phyloP scores from a whole-genome alignment of 129 eudicot genomes.

The Pulicaria dysenterica region DNA sequence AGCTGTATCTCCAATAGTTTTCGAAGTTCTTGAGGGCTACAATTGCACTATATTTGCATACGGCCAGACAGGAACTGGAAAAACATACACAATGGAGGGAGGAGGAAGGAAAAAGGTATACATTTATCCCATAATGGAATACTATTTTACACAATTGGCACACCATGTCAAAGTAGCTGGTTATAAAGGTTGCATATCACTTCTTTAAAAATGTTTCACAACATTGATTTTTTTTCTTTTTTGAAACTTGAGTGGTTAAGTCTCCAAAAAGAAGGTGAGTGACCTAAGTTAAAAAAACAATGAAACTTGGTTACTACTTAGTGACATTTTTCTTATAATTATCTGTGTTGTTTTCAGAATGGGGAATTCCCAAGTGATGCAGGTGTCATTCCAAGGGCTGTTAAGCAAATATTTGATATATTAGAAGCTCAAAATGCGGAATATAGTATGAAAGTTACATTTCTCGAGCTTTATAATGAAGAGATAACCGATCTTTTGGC shows the following conservation, averaged over 20 bases:
- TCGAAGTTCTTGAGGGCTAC: conserved; percentile 95
- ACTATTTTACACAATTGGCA: not conserved
- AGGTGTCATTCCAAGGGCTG: conserved; percentile 98
- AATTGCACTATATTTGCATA: conserved; percentile 98
- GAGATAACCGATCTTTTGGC: conserved; percentile 96
- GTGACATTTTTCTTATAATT: not conserved
- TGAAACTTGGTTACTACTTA: too few species aligned
- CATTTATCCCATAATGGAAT: conserved; percentile 14
- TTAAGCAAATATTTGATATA: conserved; percentile 75
- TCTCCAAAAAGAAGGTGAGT: too few species aligned
- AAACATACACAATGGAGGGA: conserved; percentile 98
- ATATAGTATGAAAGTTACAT: conserved; percentile 92
- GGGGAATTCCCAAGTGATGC: conserved; percentile 96
- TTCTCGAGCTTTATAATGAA: conserved; percentile 89
- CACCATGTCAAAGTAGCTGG: too few species aligned
- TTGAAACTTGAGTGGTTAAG: too few species aligned
- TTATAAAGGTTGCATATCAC: too few species aligned
- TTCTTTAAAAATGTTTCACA: too few species aligned
- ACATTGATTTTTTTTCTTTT: too few species aligned
- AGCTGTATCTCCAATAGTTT: conserved; percentile 86
- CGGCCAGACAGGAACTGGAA: conserved; percentile 99
- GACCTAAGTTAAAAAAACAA: too few species aligned
- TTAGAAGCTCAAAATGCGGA: conserved; percentile 95
- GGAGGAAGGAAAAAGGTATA: conserved; percentile 92
- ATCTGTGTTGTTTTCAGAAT: conserved; percentile 47